Conservation (phyloP, 2,329 filamentous ascomycete species). For the Exophiala calicioides region DNA sequence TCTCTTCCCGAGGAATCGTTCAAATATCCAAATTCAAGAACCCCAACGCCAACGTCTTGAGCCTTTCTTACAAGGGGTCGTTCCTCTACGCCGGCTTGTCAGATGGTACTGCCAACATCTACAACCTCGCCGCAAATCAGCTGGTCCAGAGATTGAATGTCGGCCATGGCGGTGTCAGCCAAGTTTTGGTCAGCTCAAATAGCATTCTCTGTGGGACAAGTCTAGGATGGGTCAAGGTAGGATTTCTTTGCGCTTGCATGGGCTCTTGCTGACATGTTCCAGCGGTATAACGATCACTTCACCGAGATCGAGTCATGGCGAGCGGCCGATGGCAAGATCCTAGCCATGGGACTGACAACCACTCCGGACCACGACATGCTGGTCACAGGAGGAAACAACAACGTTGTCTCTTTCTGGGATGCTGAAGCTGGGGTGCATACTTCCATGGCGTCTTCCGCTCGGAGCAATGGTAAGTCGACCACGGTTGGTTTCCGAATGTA, state of each 20-base stretch:
- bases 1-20: constrained; percentile 60
- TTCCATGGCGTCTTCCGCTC: constrained; percentile 37
- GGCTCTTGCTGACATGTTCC: constrained; percentile 12
- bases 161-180: constrained; percentile 73
- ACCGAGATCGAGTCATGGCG: constrained; percentile 76
- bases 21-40: constrained; percentile 70
- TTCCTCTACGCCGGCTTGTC: constrained; percentile 91
- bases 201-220: constrained; percentile 85
- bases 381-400: constrained; percentile 91
- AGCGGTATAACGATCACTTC: constrained; percentile 79
- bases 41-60: constrained; percentile 67
- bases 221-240: constrained; percentile 80
- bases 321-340: constrained; percentile 82
- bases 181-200: constrained; percentile 61
- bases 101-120: constrained; percentile 86
- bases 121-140: constrained; percentile 94
- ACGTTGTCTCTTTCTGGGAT: constrained; percentile 85
- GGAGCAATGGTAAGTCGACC: constrained; percentile 55
- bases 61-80: constrained; percentile 81
- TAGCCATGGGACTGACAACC: constrained; percentile 76
- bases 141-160: constrained; percentile 80
- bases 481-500: background rate
- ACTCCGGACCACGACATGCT: constrained; percentile 76
- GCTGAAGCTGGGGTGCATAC: constrained; percentile 50
- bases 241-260: constrained; percentile 27